Percentiles rank a stretch among this genome's conserved stretches.
These are phyloP conservation scores for Irpex sp. DNA, from an alignment of 1,284 basidiomycete genomes.

Conservation along the genomic window DNA sequence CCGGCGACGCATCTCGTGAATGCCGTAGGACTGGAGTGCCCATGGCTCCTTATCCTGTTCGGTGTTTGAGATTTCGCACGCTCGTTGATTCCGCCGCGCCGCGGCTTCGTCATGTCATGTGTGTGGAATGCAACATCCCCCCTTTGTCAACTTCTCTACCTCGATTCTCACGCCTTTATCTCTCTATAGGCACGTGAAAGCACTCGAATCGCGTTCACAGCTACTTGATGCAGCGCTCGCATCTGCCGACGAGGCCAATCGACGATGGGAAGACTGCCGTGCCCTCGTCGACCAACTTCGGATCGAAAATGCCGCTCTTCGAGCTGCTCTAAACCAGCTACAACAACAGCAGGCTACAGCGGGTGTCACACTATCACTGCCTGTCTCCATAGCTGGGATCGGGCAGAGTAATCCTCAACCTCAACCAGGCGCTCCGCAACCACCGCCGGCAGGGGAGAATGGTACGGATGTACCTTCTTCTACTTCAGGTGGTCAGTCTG, in stretches of 20 bases:
- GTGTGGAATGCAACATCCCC: background rate
- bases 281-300: conserved; percentile 77
- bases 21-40: too few relatives aligned
- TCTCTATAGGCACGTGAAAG: conserved; percentile 68
- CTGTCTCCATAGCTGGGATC: background rate
- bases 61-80: background rate
- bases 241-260: conserved; percentile 79
- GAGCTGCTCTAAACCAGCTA: conserved; percentile 41
- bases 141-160: background rate
- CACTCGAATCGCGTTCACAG: conserved; percentile 77
- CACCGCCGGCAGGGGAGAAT: background rate
- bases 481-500: background rate
- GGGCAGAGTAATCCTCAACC: background rate
- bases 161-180: background rate
- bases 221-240: conserved; percentile 78
- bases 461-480: conserved; percentile 1
- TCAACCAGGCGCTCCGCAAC: background rate
- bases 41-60: background rate
- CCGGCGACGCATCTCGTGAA: background rate
- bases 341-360: conserved; percentile 20
- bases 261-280: conserved; percentile 83
- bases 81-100: conserved; percentile 6
- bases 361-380: background rate
- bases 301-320: conserved; percentile 70
- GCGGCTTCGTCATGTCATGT: background rate